Evolutionary conservation across 1,284 basidiomycete genomes (phyloP).

Genomic region (Xerocomus tenax): DNA sequence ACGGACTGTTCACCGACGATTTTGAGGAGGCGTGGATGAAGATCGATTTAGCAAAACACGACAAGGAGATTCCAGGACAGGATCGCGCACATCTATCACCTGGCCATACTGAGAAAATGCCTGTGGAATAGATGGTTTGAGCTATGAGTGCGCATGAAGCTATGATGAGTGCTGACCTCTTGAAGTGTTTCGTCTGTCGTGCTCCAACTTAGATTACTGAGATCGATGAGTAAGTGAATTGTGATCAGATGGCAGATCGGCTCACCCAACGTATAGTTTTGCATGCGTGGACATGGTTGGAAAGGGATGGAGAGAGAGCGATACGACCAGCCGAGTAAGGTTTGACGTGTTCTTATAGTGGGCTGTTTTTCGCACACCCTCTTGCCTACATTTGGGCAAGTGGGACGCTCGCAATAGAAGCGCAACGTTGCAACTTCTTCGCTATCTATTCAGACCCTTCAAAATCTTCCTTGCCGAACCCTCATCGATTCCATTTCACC

Average conservation of each 20-base stretch:
- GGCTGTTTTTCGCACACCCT: slow-evolving; percentile 31
- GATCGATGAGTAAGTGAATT: slow-evolving; percentile 17
- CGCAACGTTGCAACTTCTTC: neutral
- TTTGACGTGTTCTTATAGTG: slow-evolving; percentile 28
- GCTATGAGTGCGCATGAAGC: slow-evolving; percentile 25
- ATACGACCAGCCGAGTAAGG: slow-evolving; percentile 13
- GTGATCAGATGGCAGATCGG: slow-evolving; percentile 25
- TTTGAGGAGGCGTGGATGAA: slow-evolving; percentile 22
- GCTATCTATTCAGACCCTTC: slow-evolving; percentile 17
- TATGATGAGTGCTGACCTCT: slow-evolving; percentile 53
- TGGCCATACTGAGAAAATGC: slow-evolving; percentile 58
- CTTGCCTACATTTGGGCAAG: slow-evolving; percentile 24
- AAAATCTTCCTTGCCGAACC: neutral
- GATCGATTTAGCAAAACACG: slow-evolving; percentile 31
- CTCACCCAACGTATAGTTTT: slow-evolving; percentile 82
- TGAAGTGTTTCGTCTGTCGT: slow-evolving; percentile 80
- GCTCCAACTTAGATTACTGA: slow-evolving; percentile 81
- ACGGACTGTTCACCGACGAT: slow-evolving; percentile 52
- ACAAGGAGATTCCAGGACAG: slow-evolving; percentile 35
- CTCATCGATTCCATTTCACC: no score
- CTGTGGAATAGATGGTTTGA: slow-evolving; percentile 39
- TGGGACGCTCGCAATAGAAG: no score
- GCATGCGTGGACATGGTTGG: slow-evolving; percentile 47
- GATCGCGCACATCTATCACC: slow-evolving; percentile 65
- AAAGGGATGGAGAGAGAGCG: slow-evolving; percentile 14